Percentiles rank a stretch among this genome's conserved stretches.
Evolutionary conservation across 108 stramenopile genomes (phyloP).

Genomic region (Fragilaria crotonensis): DNA sequence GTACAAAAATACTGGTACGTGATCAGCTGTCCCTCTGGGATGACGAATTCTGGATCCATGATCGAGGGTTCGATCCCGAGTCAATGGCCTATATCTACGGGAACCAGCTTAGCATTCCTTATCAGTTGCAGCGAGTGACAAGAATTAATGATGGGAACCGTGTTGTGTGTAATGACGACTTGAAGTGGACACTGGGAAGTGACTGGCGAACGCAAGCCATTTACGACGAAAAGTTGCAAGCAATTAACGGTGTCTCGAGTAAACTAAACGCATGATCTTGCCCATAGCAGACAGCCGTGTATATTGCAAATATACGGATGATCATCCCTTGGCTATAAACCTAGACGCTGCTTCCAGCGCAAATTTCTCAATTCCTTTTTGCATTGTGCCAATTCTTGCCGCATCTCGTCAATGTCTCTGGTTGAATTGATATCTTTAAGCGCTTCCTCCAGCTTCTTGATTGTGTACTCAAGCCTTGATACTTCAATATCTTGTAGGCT

Average conservation of each 20-base stretch:
- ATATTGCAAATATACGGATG: too few species aligned
- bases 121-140: constrained; percentile 65
- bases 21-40: constrained; percentile 75
- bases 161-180: constrained; percentile 23
- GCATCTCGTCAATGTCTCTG: too few species aligned
- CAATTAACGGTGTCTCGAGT: constrained; percentile 26
- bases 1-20: constrained; percentile 56
- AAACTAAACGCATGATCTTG: background rate
- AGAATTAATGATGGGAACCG: constrained; percentile 5
- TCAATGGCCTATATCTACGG: constrained; percentile 62
- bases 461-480: too few species aligned
- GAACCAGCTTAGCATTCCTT: constrained; percentile 69
- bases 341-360: too few species aligned
- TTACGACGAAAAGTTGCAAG: constrained; percentile 40
- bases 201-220: constrained; percentile 34
- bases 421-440: too few species aligned
- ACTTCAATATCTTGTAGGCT: too few species aligned
- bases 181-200: constrained; percentile 71
- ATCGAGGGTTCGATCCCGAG: constrained; percentile 73
- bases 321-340: too few species aligned
- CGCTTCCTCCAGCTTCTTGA: too few species aligned
- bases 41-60: constrained; percentile 77
- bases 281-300: too few species aligned
- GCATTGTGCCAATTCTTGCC: too few species aligned
- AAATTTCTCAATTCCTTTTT: too few species aligned